phyloP scores from a whole-genome alignment of 495 filamentous ascomycete genomes.

The Saxophila tyrrhenica region DNA sequence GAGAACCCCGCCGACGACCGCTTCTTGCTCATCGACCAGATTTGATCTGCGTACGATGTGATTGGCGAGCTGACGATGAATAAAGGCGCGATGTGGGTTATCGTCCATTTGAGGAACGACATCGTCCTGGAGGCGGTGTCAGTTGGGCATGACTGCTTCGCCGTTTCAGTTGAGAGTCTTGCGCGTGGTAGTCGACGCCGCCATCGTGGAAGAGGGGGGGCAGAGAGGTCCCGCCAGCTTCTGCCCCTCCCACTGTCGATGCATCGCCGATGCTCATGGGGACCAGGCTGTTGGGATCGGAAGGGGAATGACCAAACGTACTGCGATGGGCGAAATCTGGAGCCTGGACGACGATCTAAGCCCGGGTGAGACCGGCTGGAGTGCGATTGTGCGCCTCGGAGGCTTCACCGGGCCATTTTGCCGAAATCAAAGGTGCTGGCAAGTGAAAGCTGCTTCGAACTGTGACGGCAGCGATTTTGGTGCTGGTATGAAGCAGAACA shows the following conservation, averaged over 20 bases:
- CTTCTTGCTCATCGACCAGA: conserved; percentile 69
- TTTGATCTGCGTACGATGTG: conserved; percentile 85
- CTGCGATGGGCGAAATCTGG: background rate
- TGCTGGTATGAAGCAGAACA: too few species aligned
- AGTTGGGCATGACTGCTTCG: background rate
- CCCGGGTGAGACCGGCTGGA: background rate
- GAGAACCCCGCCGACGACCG: conserved; percentile 84
- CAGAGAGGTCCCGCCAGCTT: too few species aligned
- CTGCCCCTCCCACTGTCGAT: too few species aligned
- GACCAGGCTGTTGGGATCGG: background rate
- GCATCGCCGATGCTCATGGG: background rate
- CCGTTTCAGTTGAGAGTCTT: background rate
- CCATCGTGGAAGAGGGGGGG: too few species aligned
- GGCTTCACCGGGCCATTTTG: background rate
- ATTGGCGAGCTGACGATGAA: conserved; percentile 69
- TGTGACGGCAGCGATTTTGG: too few species aligned
- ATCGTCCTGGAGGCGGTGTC: conserved; percentile 7
- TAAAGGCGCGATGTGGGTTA: conserved; percentile 30
- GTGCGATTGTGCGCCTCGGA: background rate
- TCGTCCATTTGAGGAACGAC: conserved; percentile 14
- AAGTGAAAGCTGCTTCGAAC: too few species aligned
- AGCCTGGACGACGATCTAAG: background rate
- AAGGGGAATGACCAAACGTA: background rate
- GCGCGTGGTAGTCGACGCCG: background rate
- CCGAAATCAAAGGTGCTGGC: too few species aligned